Evolutionary conservation across 148 eudicot genomes (phyloP), one percentile per base, ranked within the genome.

Genomic region (Selenicereus undatus): DNA sequence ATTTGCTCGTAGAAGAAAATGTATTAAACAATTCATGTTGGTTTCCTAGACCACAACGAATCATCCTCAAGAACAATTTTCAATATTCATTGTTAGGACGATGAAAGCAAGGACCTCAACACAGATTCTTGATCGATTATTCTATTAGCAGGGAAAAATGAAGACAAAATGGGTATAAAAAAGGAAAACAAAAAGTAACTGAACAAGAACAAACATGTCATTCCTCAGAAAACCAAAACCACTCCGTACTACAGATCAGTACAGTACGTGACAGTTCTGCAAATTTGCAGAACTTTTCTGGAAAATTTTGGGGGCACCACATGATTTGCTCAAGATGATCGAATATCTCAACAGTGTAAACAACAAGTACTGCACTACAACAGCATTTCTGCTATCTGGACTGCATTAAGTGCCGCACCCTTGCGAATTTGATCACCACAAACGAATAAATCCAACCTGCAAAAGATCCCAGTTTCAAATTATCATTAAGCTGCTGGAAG

Each of bases 371-470:
- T 79, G 68, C 43, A 60, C 82, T 91, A 92, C 68, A 97, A 85
- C 86, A 97, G 84, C 94, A 92, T 88, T 88, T 97, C 99, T 24
- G 99, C 99, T 82, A 97, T 93, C 90, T 93, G 99, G 77, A 96
- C 85, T 62, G 97, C 98, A 70, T 93, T 96, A 26, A 96, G 98
- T 66, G 95, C 98, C 39, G 98, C 98, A 81, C 98, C 98, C 86
- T 95, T 95, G 81, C 97, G 92, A 84, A 97, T 97, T 88, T 97
- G 99, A 90, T 94, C 98, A 79, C 98, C 97, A 81, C 99, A 97
- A 65, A 92, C 97, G 89, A 97, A 94, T 24, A 94, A 89, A 83
- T 97, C 99, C 93, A 97, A 85, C 86, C 98, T 97, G 89, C 79
- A 74, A 43, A 42, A 1, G 78, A 71, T 18, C 10, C 50, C 8